These are phyloP conservation scores for Amylostereum areolatum DNA, from an alignment of 1,284 basidiomycete species.

Conservation along the genomic window DNA sequence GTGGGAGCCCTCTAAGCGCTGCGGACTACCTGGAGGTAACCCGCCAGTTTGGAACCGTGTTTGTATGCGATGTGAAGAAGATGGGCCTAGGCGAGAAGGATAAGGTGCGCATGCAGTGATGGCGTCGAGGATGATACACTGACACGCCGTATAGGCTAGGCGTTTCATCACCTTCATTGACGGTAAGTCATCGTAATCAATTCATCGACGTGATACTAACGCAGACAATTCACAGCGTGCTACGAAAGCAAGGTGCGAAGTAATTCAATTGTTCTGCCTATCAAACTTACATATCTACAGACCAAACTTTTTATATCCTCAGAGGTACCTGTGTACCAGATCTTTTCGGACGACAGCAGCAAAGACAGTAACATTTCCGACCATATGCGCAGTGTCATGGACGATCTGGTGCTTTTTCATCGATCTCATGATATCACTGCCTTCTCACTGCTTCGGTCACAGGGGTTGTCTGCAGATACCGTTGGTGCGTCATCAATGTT, in stretches of 20 bases:
- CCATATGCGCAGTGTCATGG: conserved; percentile 86
- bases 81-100: conserved; percentile 89
- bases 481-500: conserved; percentile 85
- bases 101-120: conserved; percentile 42
- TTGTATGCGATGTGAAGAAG: conserved; percentile 83
- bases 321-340: conserved; percentile 82
- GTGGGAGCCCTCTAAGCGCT: conserved; percentile 85
- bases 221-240: conserved; percentile 47
- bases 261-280: conserved; percentile 1
- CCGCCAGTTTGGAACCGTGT: conserved; percentile 81
- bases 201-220: conserved; percentile 3
- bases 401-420: conserved; percentile 66
- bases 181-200: conserved; percentile 38
- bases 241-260: conserved; percentile 77
- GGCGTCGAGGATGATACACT: neutral
- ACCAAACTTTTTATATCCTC: conserved; percentile 88
- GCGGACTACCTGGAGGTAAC: conserved; percentile 97
- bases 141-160: conserved; percentile 52
- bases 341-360: conserved; percentile 74
- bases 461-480: conserved; percentile 74
- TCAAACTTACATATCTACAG: conserved; percentile 27
- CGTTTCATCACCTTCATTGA: conserved; percentile 98
- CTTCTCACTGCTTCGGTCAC: conserved; percentile 3
- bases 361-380: conserved; percentile 49
- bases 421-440: neutral